phyloP scores from a whole-genome alignment of 1,139 yeast genomes.

The Blastobotrys raffinosifermentans region DNA sequence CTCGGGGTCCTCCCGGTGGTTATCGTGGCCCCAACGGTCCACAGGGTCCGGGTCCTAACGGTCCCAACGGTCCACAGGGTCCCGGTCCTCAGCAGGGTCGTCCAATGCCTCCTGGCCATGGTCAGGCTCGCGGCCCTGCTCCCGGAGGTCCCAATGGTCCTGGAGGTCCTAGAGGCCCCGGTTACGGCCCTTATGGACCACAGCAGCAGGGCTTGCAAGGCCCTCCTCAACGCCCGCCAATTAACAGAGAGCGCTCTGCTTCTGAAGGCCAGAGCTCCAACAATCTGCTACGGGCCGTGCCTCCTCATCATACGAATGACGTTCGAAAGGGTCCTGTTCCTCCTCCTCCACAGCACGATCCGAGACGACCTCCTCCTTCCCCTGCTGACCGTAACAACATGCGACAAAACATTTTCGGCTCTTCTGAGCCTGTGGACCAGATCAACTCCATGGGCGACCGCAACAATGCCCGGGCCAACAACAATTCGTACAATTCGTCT shows the following conservation, averaged over 20 bases:
- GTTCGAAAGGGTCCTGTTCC: slow-evolving; percentile 24
- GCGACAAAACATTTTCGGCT: slow-evolving; percentile 19
- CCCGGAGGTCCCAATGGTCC: slow-evolving; percentile 1
- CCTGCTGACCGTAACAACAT: slow-evolving; percentile 10
- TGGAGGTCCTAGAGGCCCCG: slow-evolving; percentile 1
- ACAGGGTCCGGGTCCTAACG: background rate
- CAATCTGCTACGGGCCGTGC: slow-evolving; percentile 25
- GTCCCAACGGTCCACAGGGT: slow-evolving; percentile 1
- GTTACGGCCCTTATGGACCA: background rate
- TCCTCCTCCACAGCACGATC: slow-evolving; percentile 6
- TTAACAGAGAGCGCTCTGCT: slow-evolving; percentile 27
- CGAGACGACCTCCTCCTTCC: slow-evolving; percentile 4
- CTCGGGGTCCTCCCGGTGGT: slow-evolving; percentile 2
- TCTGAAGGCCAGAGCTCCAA: slow-evolving; percentile 31
- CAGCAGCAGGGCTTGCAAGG: slow-evolving; percentile 3
- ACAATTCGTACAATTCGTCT: background rate
- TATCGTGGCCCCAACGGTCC: slow-evolving; percentile 4
- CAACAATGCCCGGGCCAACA: slow-evolving; percentile 3
- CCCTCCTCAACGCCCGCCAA: slow-evolving; percentile 6
- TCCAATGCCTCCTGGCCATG: background rate
- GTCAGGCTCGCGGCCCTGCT: slow-evolving; percentile 1
- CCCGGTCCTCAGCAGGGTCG: background rate
- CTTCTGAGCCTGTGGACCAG: slow-evolving; percentile 20
- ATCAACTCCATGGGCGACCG: slow-evolving; percentile 18
- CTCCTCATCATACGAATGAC: slow-evolving; percentile 21